A percentile compares a stretch with the other conserved stretches of the same genome.
phyloP scores from a whole-genome alignment of 1,284 basidiomycete species.

The Trichosporon ovoides region DNA sequence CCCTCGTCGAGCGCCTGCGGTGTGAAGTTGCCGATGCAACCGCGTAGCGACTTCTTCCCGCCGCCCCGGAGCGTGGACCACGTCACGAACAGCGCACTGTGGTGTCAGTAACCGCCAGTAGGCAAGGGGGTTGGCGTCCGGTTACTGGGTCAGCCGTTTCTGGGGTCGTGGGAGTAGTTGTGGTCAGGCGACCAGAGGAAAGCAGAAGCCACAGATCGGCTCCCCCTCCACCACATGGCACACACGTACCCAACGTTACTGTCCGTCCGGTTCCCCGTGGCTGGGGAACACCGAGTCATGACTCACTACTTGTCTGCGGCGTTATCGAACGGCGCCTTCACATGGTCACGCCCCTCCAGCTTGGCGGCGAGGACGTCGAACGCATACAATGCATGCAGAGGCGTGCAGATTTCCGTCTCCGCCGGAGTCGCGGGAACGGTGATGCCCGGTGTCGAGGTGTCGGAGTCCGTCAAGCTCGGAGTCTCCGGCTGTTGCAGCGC shows the following conservation, averaged over 20 bases:
- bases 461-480: conserved; percentile 9
- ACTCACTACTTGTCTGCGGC: conserved; percentile 34
- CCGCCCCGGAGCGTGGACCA: conserved; percentile 64
- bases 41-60: conserved; percentile 60
- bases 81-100: conserved; percentile 89
- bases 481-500: neutral
- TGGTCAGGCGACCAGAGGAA: neutral
- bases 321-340: conserved; percentile 26
- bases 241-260: too few relatives aligned
- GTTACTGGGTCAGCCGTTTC: neutral
- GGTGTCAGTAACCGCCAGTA: neutral
- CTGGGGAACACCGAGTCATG: neutral
- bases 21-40: conserved; percentile 93
- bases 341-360: conserved; percentile 26
- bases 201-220: too few relatives aligned
- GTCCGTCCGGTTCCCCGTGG: too few relatives aligned
- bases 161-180: neutral
- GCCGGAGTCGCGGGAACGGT: conserved; percentile 17
- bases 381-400: conserved; percentile 52
- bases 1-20: conserved; percentile 69
- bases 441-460: conserved; percentile 14
- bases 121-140: neutral
- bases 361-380: conserved; percentile 51
- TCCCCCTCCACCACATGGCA: too few relatives aligned
- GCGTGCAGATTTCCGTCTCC: conserved; percentile 26